Evolutionary conservation across 1,139 yeast genomes (phyloP).

Genomic region (Pichia cactophila): DNA sequence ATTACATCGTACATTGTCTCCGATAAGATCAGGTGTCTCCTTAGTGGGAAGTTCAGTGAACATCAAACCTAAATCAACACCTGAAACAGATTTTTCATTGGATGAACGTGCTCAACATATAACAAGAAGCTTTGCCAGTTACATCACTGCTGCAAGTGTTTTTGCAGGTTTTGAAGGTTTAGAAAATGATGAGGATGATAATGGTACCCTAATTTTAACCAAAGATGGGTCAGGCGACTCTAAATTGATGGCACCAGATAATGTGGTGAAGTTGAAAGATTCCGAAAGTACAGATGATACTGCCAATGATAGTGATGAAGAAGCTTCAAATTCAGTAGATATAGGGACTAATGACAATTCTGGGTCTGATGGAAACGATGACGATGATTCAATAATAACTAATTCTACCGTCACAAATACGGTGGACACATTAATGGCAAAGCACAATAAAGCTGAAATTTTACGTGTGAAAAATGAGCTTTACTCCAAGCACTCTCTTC

Average conservation of each 20-base stretch:
- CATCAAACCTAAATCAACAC: not conserved
- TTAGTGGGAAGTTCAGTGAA: not conserved
- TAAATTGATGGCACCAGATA: constrained; percentile 1
- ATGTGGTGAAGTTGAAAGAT: not conserved
- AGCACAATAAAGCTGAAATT: not conserved
- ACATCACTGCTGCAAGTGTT: constrained; percentile 46
- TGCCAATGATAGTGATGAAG: not conserved
- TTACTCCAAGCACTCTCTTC: not conserved
- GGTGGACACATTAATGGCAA: not conserved
- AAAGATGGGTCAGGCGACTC: not conserved
- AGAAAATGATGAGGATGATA: constrained; percentile 15
- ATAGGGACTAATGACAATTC: not conserved
- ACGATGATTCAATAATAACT: not conserved
- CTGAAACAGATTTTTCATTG: not conserved
- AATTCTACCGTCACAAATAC: not conserved
- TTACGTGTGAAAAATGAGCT: not conserved
- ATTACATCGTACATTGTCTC: constrained; percentile 12
- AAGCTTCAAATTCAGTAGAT: not conserved
- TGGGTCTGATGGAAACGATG: not conserved
- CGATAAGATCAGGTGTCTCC: constrained; percentile 7
- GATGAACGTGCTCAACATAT: constrained; percentile 26
- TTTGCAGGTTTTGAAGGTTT: constrained; percentile 39
- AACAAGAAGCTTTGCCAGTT: constrained; percentile 41
- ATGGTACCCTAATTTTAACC: not conserved
- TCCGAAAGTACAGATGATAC: not conserved